Conservation (phyloP, 2,329 filamentous ascomycete genomes). For the Aureobasidium namibiae region DNA sequence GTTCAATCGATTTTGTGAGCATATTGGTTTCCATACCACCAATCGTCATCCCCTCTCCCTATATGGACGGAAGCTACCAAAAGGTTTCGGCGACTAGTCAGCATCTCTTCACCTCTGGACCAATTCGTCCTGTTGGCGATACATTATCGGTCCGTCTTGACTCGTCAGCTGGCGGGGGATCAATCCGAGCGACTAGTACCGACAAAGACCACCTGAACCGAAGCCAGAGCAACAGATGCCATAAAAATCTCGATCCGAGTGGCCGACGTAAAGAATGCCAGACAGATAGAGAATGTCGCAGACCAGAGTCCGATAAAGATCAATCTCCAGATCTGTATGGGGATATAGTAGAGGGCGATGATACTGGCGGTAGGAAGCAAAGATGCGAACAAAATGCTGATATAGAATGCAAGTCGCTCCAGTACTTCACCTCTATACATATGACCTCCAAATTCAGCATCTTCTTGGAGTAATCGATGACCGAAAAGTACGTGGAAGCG, state of each 20-base stretch:
- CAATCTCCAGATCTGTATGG: slow-evolving; percentile 15
- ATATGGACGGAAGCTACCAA: no score
- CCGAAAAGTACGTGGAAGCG: neutral
- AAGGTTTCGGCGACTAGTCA: no score
- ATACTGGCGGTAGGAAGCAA: slow-evolving; percentile 20
- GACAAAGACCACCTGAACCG: slow-evolving; percentile 23
- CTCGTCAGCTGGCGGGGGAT: neutral
- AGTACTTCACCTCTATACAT: neutral
- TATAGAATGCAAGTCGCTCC: slow-evolving; percentile 5
- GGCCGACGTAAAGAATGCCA: slow-evolving; percentile 20
- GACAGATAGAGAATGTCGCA: slow-evolving; percentile 17
- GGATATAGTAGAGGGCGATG: slow-evolving; percentile 20
- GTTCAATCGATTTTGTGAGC: no score
- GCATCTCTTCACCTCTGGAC: no score
- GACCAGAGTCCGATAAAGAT: slow-evolving; percentile 20
- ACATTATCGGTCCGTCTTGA: no score
- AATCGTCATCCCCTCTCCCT: no score
- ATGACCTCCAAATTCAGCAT: slow-evolving; percentile 6
- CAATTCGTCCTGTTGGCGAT: no score
- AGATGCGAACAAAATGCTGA: slow-evolving; percentile 17
- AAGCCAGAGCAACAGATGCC: slow-evolving; percentile 19
- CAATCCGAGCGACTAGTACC: slow-evolving; percentile 13
- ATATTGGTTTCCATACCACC: no score
- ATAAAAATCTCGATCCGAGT: slow-evolving; percentile 21
- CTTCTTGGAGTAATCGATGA: neutral